Evolutionary conservation across 495 filamentous ascomycete genomes (phyloP), one percentile per base, ranked within the genome.

Genomic region (Trichoderma asperelloides): DNA sequence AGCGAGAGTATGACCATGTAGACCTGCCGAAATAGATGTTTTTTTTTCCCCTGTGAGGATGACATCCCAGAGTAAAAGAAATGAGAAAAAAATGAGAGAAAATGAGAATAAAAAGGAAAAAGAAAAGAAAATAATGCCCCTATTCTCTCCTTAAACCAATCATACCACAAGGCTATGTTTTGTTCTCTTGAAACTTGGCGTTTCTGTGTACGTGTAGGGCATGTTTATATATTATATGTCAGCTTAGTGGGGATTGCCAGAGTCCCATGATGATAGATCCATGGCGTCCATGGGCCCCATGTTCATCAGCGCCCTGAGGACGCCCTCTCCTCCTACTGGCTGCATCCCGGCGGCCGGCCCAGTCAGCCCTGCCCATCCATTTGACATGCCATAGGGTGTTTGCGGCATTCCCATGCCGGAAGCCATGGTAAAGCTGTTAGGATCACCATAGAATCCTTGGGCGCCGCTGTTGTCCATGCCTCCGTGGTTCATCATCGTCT

Each of bases 231-330:
- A n/a, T 12, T 23, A 21, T 21, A 51, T 51, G 47, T 13, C 25
- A 7, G 25, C 13, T 60, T 30, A 60, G n/a, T 60, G 55, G 13
- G 23, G 55, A 16, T 49, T 65, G n/a, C 60, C 60, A 27, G 43
- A 41, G 57, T 74, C 72, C 78, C 74, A 76, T 45, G 57, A 63
- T 21, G 68, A 67, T 66, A 76, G 68, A 40, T 79, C 79, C 73
- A 83, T 76, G 47, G 70, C 72, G 23, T 83, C 81, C 73, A 83
- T 79, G 9, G 75, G 70, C 40, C 69, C 71, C 74, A 82, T 78
- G 15, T 76, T 72, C 72, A 84, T 78, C 16, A 85, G 74, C n/a
- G 79, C 76, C 65, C 78, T 77, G 18, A 85, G 74, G 21, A 85
- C 75, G 0, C 81, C 80, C 28, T 84, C 79, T n/a, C 64, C 64